Base-by-base conservation (phyloP, 2,329 filamentous ascomycete species). In the Botrytis byssoidea region DNA sequence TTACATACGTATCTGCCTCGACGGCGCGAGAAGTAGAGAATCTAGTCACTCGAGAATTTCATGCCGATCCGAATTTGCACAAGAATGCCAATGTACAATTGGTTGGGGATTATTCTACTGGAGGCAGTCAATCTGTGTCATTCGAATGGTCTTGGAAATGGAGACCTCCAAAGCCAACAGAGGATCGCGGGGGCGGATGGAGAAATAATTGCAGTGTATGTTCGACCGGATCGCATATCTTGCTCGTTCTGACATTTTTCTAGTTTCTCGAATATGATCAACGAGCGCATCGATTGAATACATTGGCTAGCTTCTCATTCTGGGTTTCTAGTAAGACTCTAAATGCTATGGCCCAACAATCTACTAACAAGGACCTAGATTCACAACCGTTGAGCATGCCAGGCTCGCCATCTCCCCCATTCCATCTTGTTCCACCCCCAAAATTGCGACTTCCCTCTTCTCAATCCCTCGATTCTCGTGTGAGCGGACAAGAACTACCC, bases 61-160 rank as follows among this genome's bases (percentile, higher is more conserved):
- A 98, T 78, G 94, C 95, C 77, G 94, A 99, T 80, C 96, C 96
- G 0, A 99, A 99, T 80, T 86, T 99, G 73, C 96, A 99, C 85
- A 98, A 97, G 82, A 98, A 98, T 81, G 88, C 94, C 72, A 98
- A 98, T 81, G 96, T 99, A 57, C 92, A 97, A 80, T 87, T 98
- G 63, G 91, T 99, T n/a, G 96, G 96, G 4, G 94, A 97, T 82
- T 98, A 92, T 81, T 88, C 89, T 4, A 99, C 96, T 0, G 90
- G 88, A 46, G 95, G 95, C n/a, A 93, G 86, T 79, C 86, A 92
- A 10, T 95, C 93, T 2, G 91, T 97, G 44, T 91, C 94, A 48
- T 98, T 98, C 81, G 92, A 95, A 77, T 99, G 95, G 94, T 91
- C 92, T 12, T 99, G 96, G 96, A 96, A 92, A 85, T 99, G 95